Base-by-base conservation (phyloP, 1,284 basidiomycete species). In the Stygiomarasmius scandens region DNA sequence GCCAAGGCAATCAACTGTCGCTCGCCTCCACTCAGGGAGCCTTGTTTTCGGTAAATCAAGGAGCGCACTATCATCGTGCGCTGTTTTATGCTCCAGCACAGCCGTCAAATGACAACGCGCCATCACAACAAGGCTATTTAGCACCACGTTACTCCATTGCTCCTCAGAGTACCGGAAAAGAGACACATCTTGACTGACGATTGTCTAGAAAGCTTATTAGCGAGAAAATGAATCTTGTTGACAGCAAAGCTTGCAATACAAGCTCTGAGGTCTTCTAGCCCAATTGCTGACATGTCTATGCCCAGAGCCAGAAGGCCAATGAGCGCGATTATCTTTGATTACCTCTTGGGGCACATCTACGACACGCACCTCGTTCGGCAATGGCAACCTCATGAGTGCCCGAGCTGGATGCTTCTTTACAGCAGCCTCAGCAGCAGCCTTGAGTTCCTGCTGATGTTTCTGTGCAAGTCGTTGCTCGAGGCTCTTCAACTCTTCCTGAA, bases 111-210 rank as follows among this genome's bases (percentile, higher is more conserved):
- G 87, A 64, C 86, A 88, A 46, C 86, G 77, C 47, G 83, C 77
- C 45, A 92, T 74, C 14, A 86, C 87, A 56, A 86, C 83, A 65
- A 83, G 71, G 63, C 64, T 89, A 88, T 48, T 80, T 77, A 51
- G 86, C 80, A 0, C 83, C 78, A 61, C 86, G 80, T 63, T 85
- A 78, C 23, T 77, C 77, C 63, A 66, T 92, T 92, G 65, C 87
- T 89, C 34, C 89, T 78, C 25, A 96, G 82, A 0, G 91, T 94
- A 0, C 93, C 93, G n/a, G 84, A 84, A 73, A 95, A 95, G 2
- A 95, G 92, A 87, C 1, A 92, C 89, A 61, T 95, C 90, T 73
- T 93, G 90, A 54, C 88, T 90, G 61, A 92, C 87, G 59, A 92
- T 88, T 0, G 90, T 92, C 86, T 89, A 52, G 1, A 3, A 24